Evolutionary conservation across 1,284 basidiomycete species (phyloP).

Genomic region (Prillingera fragicola): DNA sequence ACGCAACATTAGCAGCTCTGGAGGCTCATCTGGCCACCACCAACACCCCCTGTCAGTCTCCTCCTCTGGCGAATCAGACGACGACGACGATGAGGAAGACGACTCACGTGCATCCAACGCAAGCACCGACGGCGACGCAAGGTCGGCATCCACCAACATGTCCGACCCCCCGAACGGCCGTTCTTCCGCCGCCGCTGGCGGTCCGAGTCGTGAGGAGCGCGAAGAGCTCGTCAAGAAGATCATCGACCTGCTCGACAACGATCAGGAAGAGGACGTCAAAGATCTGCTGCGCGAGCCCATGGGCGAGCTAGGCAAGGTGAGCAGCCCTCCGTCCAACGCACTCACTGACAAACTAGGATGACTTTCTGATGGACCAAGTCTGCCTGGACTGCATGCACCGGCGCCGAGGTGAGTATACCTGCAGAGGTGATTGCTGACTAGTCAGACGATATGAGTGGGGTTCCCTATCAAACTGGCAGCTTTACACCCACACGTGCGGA

Average conservation of each 20-base stretch:
- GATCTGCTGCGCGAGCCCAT: slow-evolving; percentile 63
- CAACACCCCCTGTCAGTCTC: slow-evolving; percentile 44
- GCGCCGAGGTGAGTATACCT: slow-evolving; percentile 51
- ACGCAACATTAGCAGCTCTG: slow-evolving; percentile 1
- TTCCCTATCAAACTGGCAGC: slow-evolving; percentile 39
- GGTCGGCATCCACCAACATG: slow-evolving; percentile 1
- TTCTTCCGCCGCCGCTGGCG: slow-evolving; percentile 3
- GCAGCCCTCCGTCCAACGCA: not conserved
- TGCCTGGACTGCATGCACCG: slow-evolving; percentile 48
- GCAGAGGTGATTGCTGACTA: slow-evolving; percentile 2
- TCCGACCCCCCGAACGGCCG: not conserved
- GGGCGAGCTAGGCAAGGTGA: slow-evolving; percentile 65
- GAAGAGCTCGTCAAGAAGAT: slow-evolving; percentile 61
- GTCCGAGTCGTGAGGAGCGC: slow-evolving; percentile 25
- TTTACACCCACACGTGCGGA: slow-evolving; percentile 34
- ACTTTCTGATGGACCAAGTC: slow-evolving; percentile 46
- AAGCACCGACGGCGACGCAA: not conserved
- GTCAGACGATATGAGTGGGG: slow-evolving; percentile 43
- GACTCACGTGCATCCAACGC: not conserved
- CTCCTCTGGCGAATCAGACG: slow-evolving; percentile 41
- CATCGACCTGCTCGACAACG: slow-evolving; percentile 64
- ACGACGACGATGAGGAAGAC: slow-evolving; percentile 21
- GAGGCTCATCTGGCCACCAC: too few relatives aligned
- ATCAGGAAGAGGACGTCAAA: slow-evolving; percentile 81
- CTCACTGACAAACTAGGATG: slow-evolving; percentile 33